Percentiles rank a stretch among this genome's conserved stretches.
Conservation (phyloP, 2,329 filamentous ascomycete genomes). For the Sclerotinia glacialis region DNA sequence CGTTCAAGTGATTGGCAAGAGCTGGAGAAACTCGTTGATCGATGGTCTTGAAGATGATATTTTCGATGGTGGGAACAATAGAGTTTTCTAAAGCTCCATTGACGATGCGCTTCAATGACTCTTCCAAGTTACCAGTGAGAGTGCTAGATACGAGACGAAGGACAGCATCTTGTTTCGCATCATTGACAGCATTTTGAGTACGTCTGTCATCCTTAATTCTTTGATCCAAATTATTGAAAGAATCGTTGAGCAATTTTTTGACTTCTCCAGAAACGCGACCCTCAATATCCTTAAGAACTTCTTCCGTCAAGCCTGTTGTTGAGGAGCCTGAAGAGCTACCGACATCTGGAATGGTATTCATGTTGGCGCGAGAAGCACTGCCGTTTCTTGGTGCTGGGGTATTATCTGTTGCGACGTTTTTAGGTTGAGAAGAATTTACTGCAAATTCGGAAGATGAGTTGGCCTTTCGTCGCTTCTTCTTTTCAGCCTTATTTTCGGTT, state of each 20-base stretch:
- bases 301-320: constrained; percentile 42
- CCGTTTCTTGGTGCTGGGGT: constrained; percentile 36
- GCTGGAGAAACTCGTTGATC: constrained; percentile 68
- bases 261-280: constrained; percentile 48
- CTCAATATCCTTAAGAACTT: constrained; percentile 48
- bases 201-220: constrained; percentile 66
- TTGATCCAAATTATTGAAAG: constrained; percentile 60
- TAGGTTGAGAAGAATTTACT: constrained; percentile 29
- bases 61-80: constrained; percentile 71
- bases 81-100: constrained; percentile 65
- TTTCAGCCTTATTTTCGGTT: constrained; percentile 57
- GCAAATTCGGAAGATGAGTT: constrained; percentile 40
- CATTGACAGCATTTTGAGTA: constrained; percentile 58
- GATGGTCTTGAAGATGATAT: constrained; percentile 57
- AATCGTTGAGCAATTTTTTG: constrained; percentile 53
- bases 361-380: constrained; percentile 29
- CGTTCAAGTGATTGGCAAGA: constrained; percentile 44
- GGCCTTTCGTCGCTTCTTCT: constrained; percentile 70
- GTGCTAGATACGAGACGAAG: constrained; percentile 67
- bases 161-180: constrained; percentile 67
- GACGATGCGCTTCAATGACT: constrained; percentile 47
- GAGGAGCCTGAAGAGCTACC: constrained; percentile 19
- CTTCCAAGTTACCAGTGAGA: constrained; percentile 66
- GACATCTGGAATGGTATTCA: constrained; percentile 26
- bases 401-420: constrained; percentile 39